Conservation (phyloP, 2,329 filamentous ascomycete species). For the Penicillium sp. region DNA sequence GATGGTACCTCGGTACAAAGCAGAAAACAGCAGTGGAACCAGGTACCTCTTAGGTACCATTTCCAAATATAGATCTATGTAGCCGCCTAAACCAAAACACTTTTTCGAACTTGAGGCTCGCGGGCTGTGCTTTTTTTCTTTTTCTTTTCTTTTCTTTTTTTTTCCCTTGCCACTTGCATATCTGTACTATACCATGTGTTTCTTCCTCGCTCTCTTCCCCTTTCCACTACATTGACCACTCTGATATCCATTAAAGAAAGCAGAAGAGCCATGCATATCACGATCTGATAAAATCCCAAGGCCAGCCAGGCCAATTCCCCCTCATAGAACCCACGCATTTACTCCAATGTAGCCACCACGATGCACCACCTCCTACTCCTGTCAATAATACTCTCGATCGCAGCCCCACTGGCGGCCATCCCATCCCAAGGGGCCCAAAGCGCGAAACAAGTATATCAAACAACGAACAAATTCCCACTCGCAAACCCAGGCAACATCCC, state of each 20-base stretch:
- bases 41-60: conserved; percentile 6
- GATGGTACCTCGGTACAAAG: not conserved
- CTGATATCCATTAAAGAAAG: not conserved
- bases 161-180: not conserved
- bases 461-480: conserved; percentile 25
- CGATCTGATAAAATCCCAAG: not conserved
- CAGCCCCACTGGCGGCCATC: not conserved
- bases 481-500: conserved; percentile 29
- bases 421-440: conserved; percentile 1
- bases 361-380: conserved; percentile 3
- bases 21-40: rapidly evolving
- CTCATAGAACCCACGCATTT: not conserved
- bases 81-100: conserved; percentile 12
- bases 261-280: not conserved
- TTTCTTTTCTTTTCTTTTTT: not conserved
- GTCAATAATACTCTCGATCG: conserved; percentile 1
- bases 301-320: not conserved
- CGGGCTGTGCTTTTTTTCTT: conserved; percentile 1
- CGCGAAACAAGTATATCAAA: conserved; percentile 21
- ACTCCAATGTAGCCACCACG: not conserved
- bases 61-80: conserved; percentile 1
- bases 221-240: not conserved
- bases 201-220: not conserved
- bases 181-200: conserved; percentile 6
- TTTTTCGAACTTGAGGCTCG: conserved; percentile 12